Base-by-base conservation (phyloP, 139 green algal genomes). In the Chlamydomonas sp. region DNA sequence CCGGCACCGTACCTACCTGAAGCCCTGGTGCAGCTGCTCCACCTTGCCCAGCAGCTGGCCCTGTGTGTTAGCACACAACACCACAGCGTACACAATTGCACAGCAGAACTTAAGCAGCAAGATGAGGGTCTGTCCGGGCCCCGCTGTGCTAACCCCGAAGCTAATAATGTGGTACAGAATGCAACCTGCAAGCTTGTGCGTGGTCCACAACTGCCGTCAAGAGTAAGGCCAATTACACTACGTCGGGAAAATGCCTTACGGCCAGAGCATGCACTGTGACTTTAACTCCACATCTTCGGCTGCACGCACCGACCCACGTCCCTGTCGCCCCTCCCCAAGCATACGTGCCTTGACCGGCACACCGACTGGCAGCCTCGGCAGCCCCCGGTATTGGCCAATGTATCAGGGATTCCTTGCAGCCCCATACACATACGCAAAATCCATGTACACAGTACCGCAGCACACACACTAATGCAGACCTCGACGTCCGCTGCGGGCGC, bases 1-100 rank as follows among this genome's bases (percentile, higher is more conserved):
- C 31, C 31, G 31, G 31, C 31, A 49, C 31, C 31, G 31, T 49
- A 66, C 82, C 71, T 31, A 87, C 83, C 63, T 83, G 84, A 88
- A 88, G 84, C 75, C 74, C 76, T 77, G 57, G 66, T 88, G 84
- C 8, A 88, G 63, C 49, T 82, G 63, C 74, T 88, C 84, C 18
- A 88, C 84, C 84, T 88, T 88, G 63, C 1, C 20, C 75, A 88
- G 75, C 84, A 88, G 76, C 16, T 58, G 75, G 74, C 84, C 84
- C 84, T 88, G 84, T 49, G 31, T 49, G 31, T 49, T 49, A 49
- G 31, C 31, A 49, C 64, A 63, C n/a, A 16, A 20, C 20, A 78
- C 31, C 8, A 1, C 7, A 3, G 61, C 5, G 5, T 9, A 78
- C 6, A 20, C 18, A 72, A 15, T 12, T 3, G 12, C 9, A 72